These are phyloP conservation scores for Heterobasidion irregulare DNA, from an alignment of 1,284 basidiomycete genomes.

Conservation along the genomic window DNA sequence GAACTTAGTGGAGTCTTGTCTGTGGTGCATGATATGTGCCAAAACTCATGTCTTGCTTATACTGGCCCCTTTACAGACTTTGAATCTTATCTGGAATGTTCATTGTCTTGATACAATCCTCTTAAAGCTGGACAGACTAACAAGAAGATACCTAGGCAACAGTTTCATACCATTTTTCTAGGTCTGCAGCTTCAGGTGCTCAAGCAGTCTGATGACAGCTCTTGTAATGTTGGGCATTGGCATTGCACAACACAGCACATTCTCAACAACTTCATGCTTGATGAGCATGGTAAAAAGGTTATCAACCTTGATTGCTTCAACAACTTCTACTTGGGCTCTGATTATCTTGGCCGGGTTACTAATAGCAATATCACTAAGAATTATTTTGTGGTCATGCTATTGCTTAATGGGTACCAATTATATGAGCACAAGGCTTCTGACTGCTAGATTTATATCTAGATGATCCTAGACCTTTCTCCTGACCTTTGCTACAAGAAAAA, in stretches of 20 bases:
- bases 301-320: neutral
- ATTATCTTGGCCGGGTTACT: neutral
- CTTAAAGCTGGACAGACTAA: neutral
- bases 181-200: conserved; percentile 14
- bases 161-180: conserved; percentile 14
- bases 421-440: neutral
- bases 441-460: neutral
- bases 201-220: neutral
- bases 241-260: neutral
- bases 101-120: conserved; percentile 17
- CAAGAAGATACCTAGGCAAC: conserved; percentile 9
- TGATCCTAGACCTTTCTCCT: neutral
- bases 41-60: conserved; percentile 24
- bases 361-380: neutral
- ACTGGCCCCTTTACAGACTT: conserved; percentile 21
- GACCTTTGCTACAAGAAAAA: neutral
- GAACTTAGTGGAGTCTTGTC: conserved; percentile 20
- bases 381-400: neutral
- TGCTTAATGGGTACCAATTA: neutral
- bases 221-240: neutral
- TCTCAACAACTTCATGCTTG: neutral
- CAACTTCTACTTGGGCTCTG: neutral
- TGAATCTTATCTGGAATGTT: conserved; percentile 18
- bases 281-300: too few relatives aligned
- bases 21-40: conserved; percentile 27